Base-by-base conservation (phyloP, 177 flowering plant genomes). In the Vitis hybrid region DNA sequence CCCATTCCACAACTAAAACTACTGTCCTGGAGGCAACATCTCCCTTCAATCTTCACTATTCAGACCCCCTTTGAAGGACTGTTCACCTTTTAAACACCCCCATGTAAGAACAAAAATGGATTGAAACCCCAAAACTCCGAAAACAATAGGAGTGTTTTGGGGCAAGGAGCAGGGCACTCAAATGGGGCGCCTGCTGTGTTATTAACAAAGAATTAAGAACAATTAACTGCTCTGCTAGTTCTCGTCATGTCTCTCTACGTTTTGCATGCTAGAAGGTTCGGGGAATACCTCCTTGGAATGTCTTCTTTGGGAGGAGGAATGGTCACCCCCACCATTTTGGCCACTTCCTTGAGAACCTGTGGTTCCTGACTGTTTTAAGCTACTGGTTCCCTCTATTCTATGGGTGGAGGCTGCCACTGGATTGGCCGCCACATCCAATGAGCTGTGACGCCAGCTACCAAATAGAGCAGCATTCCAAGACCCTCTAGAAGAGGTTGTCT, bases 241-340 rank as follows among this genome's bases (percentile, higher is more conserved):
- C n/a, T 79, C 81, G 56, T 54, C 77, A 45, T 32, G 78, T 72
- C 76, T 80, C 75, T 86, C 88, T 67, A 75, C 63, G 34, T 85
- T 87, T 70, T 70, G 79, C 34, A 15, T 76, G 1, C 70, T 83
- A 23, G 79, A 60, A 12, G 88, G 88, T 69, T 86, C 89, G 0
- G 93, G 93, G 69, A 74, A 82, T 39, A 89, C 82, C 65, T 89
- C 93, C 65, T 66, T 87, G 8, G 88, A 85, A 11, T 84, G 82
- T 60, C 86, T 77, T 62, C 88, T 76, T 14, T 67, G 79, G 13
- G 90, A 87, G 52, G 87, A 87, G 3, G 90, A 84, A 70, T 65
- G 77, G 2, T 75, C 84, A 11, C 80, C 78, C 0, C 65, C 69
- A 54, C 82, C 79, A 57, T 74, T 80, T 6, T 30, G 78, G 8